phyloP scores from a whole-genome alignment of 139 green algal genomes.

The Chlorella sp. region DNA sequence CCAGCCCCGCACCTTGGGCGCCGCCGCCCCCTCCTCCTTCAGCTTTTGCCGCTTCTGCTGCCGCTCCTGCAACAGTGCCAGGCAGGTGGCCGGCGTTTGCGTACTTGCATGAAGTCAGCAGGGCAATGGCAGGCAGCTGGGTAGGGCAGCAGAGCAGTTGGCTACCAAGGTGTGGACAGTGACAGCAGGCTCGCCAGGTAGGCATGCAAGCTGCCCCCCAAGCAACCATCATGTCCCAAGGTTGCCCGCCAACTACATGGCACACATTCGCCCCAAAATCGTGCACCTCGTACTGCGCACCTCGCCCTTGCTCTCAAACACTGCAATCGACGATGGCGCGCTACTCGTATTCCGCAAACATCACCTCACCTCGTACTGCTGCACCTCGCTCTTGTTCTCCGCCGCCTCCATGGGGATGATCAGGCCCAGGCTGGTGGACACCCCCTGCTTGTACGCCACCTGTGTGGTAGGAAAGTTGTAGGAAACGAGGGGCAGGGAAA shows the following conservation, averaged over 20 bases:
- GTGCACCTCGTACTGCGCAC: constrained; percentile 63
- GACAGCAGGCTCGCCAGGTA: too few species aligned
- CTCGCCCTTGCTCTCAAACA: constrained; percentile 82
- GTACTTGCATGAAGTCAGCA: too few species aligned
- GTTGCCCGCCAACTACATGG: too few species aligned
- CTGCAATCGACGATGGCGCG: too few species aligned
- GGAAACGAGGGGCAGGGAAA: not conserved
- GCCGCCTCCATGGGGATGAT: constrained; percentile 91
- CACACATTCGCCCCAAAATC: too few species aligned
- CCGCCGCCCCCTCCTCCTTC: constrained; percentile 56
- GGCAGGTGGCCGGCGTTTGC: too few species aligned
- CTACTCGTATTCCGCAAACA: too few species aligned
- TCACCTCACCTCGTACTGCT: constrained; percentile 58
- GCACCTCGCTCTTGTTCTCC: constrained; percentile 80
- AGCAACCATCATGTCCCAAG: too few species aligned
- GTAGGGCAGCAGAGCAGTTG: too few species aligned
- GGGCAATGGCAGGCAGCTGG: too few species aligned
- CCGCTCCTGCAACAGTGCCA: constrained; percentile 50
- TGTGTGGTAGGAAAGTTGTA: not conserved
- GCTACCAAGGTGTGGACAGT: too few species aligned
- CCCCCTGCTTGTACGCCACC: constrained; percentile 68
- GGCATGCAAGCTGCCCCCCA: too few species aligned
- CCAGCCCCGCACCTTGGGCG: not conserved
- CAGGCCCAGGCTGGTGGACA: constrained; percentile 72
- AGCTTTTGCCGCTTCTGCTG: constrained; percentile 78